Conservation (phyloP, 83 land plant species). For the Thuja plicata region DNA sequence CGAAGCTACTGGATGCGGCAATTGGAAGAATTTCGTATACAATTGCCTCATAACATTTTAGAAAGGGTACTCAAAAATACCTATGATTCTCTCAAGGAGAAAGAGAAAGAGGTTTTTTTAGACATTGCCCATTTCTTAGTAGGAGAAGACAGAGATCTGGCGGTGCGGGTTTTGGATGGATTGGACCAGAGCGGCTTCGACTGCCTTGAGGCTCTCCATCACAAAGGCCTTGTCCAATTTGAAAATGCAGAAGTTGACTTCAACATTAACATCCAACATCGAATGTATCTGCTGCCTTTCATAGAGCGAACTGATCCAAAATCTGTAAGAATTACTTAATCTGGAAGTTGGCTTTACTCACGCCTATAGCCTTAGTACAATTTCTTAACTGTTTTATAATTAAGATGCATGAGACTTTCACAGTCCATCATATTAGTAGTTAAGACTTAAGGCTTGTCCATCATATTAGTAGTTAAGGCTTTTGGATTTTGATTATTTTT, state of each 20-base stretch:
- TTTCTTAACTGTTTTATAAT: no score
- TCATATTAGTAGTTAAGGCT: no score
- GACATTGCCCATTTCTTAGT: neutral
- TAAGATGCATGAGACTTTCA: no score
- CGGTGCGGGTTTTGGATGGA: neutral
- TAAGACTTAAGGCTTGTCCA: no score
- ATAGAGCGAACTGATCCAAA: no score
- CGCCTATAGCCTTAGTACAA: no score
- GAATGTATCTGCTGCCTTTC: neutral
- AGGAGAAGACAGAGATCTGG: conserved; percentile 9
- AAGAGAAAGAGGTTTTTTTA: neutral
- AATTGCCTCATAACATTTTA: neutral
- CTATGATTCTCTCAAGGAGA: neutral
- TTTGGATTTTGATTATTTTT: no score
- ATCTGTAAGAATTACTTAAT: no score
- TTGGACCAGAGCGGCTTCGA: neutral
- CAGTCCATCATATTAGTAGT: no score
- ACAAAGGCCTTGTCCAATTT: neutral
- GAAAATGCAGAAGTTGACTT: no score
- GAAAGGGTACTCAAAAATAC: neutral
- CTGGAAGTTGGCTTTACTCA: no score
- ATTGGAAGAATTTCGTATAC: neutral
- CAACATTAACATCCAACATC: no score
- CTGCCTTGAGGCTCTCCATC: neutral
- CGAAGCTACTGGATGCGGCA: neutral